Percentiles rank a stretch among this genome's conserved stretches.
phyloP scores from a whole-genome alignment of 163 green algal species.

The Scenedesmus sp. region DNA sequence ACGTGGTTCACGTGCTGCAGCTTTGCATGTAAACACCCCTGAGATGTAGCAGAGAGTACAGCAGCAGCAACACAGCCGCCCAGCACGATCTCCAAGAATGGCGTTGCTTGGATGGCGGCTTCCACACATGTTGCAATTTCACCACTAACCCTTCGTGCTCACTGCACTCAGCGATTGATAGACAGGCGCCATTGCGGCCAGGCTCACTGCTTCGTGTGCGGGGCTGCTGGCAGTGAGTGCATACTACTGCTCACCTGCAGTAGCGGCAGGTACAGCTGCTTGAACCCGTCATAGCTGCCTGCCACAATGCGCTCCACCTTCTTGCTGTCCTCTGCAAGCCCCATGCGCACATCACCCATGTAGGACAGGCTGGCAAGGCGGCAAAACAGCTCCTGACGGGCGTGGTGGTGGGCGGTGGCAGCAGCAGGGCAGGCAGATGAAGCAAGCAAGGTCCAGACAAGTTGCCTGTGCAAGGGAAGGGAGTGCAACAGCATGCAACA shows the following conservation, averaged over 20 bases:
- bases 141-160: no score
- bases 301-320: conserved; percentile 61
- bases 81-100: no score
- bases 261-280: conserved; percentile 52
- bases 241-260: conserved; percentile 39
- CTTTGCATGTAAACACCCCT: not conserved
- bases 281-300: conserved; percentile 53
- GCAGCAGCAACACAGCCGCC: no score
- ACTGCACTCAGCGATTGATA: no score
- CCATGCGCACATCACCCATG: conserved; percentile 88
- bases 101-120: no score
- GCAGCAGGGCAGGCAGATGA: not conserved
- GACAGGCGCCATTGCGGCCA: no score
- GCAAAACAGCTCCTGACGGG: conserved; percentile 72
- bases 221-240: no score
- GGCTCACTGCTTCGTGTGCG: no score
- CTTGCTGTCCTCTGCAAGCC: conserved; percentile 67
- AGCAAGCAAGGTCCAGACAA: not conserved
- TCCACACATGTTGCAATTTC: no score
- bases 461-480: not conserved
- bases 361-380: conserved; percentile 84
- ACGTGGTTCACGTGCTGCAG: not conserved
- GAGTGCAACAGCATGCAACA: not conserved
- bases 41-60: not conserved
- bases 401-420: not conserved